Percentiles rank a stretch among this genome's conserved stretches.
These are phyloP conservation scores for Coniochaeta sp. DNA, from an alignment of 2,329 filamentous ascomycete species.

Conservation along the genomic window DNA sequence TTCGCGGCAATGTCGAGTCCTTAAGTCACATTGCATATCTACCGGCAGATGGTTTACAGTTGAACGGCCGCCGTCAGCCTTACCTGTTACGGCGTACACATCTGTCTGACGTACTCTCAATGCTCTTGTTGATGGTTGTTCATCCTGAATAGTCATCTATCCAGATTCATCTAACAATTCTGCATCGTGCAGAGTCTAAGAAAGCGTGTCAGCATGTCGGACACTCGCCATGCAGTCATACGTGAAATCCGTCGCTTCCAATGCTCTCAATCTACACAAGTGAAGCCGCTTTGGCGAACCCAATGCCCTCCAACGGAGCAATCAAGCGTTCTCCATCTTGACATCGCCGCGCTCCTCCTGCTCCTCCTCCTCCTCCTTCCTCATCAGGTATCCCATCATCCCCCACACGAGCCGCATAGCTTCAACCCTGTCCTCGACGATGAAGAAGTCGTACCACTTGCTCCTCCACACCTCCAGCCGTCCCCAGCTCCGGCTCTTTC, in stretches of 20 bases:
- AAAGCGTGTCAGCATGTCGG: not conserved
- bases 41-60: not conserved
- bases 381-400: slow-evolving; percentile 55
- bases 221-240: not conserved
- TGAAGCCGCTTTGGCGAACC: not conserved
- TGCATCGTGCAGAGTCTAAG: not conserved
- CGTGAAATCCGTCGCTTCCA: not conserved
- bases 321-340: slow-evolving; percentile 14
- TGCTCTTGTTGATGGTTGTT: not conserved
- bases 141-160: not conserved
- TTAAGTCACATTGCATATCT: not conserved
- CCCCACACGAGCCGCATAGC: slow-evolving; percentile 53
- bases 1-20: not conserved
- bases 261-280: not conserved
- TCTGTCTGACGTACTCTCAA: not conserved
- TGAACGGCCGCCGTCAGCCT: not conserved
- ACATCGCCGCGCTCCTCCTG: slow-evolving; percentile 18
- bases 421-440: slow-evolving; percentile 43
- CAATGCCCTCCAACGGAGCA: not conserved
- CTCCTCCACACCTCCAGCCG: slow-evolving; percentile 49
- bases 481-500: slow-evolving; percentile 37
- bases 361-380: slow-evolving; percentile 29
- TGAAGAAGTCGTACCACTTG: slow-evolving; percentile 55
- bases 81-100: not conserved
- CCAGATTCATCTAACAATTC: not conserved